A percentile compares a stretch with the other conserved stretches of the same genome.
These are phyloP conservation scores for Heliamphora exappendiculata DNA, from an alignment of 148 eudicot genomes.

Conservation along the genomic window DNA sequence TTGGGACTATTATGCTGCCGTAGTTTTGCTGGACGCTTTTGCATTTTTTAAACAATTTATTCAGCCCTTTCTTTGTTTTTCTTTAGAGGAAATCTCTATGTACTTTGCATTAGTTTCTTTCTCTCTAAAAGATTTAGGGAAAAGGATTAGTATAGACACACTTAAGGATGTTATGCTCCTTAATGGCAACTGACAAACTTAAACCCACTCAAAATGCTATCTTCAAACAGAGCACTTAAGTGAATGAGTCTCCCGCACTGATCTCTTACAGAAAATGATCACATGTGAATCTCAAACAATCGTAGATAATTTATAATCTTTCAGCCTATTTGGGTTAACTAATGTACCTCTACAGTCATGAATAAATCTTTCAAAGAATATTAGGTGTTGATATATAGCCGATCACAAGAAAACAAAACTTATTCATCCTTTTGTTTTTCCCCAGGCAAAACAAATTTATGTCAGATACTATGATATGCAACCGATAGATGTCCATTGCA, in stretches of 20 bases:
- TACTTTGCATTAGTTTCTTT: background rate
- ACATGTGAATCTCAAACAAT: background rate
- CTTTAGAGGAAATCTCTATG: background rate
- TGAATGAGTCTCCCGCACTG: too few relatives aligned
- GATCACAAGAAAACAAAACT: background rate
- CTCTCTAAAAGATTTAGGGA: background rate
- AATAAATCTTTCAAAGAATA: background rate
- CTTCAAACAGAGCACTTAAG: too few relatives aligned
- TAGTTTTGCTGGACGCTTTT: background rate
- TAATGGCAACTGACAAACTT: background rate
- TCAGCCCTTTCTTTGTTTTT: background rate
- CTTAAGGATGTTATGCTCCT: background rate
- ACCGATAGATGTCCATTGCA: background rate
- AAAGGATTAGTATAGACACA: background rate
- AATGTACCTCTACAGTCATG: background rate
- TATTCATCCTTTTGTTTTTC: background rate
- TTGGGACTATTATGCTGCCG: background rate
- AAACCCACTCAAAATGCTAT: background rate
- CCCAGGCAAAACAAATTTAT: background rate
- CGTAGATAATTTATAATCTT: background rate
- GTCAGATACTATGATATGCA: background rate
- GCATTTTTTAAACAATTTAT: background rate
- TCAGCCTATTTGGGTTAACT: background rate
- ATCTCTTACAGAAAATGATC: background rate
- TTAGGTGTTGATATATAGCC: background rate